These are phyloP conservation scores for Spatholobus suberectus DNA, from an alignment of 306 rosid genomes.

Conservation along the genomic window DNA sequence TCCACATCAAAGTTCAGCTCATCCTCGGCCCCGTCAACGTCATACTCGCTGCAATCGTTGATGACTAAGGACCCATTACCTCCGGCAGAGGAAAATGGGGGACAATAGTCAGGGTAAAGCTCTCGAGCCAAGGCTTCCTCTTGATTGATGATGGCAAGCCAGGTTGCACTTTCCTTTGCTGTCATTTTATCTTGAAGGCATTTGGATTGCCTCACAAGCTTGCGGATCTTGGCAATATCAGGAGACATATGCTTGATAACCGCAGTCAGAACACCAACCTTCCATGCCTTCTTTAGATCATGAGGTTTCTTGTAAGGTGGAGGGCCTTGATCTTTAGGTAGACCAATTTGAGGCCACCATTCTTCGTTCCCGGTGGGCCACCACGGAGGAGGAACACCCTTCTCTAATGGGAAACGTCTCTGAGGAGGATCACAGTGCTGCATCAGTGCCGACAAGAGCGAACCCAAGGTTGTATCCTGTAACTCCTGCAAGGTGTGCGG, in stretches of 20 bases:
- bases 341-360: conserved; percentile 88
- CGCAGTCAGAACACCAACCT: conserved; percentile 81
- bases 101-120: conserved; percentile 70
- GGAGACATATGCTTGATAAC: conserved; percentile 96
- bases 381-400: conserved; percentile 90
- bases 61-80: conserved; percentile 68
- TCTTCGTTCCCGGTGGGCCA: conserved; percentile 87
- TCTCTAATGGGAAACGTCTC: conserved; percentile 82
- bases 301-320: conserved; percentile 98
- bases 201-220: conserved; percentile 87
- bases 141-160: conserved; percentile 87
- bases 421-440: conserved; percentile 97
- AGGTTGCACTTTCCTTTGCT: conserved; percentile 87
- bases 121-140: conserved; percentile 77
- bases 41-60: conserved; percentile 73
- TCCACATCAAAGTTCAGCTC: conserved; percentile 64
- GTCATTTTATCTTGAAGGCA: conserved; percentile 95
- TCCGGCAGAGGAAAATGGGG: conserved; percentile 54
- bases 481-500: conserved; percentile 86
- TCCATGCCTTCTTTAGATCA: conserved; percentile 91
- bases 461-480: conserved; percentile 86
- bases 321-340: conserved; percentile 76
- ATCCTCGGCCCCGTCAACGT: conserved; percentile 75
- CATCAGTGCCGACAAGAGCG: conserved; percentile 86
- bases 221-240: conserved; percentile 80